Percentiles rank a stretch among this genome's conserved stretches.
phyloP scores from a whole-genome alignment of 176 grass and related monocot genomes.

The Olyra latifolia region DNA sequence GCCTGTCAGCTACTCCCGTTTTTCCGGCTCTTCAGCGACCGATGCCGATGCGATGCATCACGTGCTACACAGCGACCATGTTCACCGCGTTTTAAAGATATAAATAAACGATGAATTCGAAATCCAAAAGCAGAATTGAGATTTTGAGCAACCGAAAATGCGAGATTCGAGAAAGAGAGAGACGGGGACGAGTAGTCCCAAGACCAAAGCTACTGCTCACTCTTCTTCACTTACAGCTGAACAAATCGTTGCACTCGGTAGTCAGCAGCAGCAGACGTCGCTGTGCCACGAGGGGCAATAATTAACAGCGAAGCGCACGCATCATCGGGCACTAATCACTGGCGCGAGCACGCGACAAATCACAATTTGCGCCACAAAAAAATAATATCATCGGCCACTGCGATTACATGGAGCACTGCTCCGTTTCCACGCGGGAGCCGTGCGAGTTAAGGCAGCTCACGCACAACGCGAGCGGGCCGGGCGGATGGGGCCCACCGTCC shows the following conservation, averaged over 20 bases:
- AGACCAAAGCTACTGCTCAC: too few relatives aligned
- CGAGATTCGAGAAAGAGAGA: too few relatives aligned
- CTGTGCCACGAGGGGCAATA: not conserved
- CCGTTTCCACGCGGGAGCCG: constrained; percentile 29
- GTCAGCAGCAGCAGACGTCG: not conserved
- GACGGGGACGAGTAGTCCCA: too few relatives aligned
- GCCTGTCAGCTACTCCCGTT: not conserved
- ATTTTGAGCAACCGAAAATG: too few relatives aligned
- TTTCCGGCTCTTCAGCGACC: not conserved
- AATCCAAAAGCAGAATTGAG: too few relatives aligned
- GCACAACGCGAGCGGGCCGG: not conserved
- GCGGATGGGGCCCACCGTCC: not conserved
- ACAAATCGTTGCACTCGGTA: too few relatives aligned
- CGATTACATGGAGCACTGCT: not conserved
- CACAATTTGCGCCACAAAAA: not conserved
- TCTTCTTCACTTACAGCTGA: too few relatives aligned
- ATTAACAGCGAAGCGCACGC: not conserved
- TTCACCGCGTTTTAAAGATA: not conserved
- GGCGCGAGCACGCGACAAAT: not conserved
- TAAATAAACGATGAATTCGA: too few relatives aligned
- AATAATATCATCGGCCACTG: not conserved
- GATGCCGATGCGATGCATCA: not conserved
- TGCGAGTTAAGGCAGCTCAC: constrained; percentile 39
- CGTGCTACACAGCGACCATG: not conserved
- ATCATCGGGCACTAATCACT: constrained; percentile 2